A percentile compares a stretch with the other conserved stretches of the same genome.
Conservation (phyloP, 768 basidiomycete genomes). For the Dioszegia aurantiaca region DNA sequence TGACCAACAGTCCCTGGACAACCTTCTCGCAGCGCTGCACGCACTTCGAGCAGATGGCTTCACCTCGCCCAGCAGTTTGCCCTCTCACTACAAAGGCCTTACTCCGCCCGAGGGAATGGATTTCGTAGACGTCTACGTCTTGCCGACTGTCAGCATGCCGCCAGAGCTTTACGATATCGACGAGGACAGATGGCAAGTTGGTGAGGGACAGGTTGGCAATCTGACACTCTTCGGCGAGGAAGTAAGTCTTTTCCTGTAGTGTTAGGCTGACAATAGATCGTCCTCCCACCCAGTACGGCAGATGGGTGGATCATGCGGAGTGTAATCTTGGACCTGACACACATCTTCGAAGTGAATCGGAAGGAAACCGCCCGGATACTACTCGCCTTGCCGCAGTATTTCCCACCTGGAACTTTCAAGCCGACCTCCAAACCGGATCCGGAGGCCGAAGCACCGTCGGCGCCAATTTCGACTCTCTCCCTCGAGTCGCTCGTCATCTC, state of each 20-base stretch:
- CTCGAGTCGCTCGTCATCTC: conserved; percentile 85
- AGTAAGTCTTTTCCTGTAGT: conserved; percentile 52
- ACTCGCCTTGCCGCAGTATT: conserved; percentile 82
- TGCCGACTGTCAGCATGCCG: conserved; percentile 36
- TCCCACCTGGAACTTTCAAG: conserved; percentile 77
- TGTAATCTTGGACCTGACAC: conserved; percentile 69
- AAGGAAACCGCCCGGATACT: conserved; percentile 88
- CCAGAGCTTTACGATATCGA: conserved; percentile 45
- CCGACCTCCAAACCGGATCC: conserved; percentile 58
- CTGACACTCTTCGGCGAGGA: conserved; percentile 38
- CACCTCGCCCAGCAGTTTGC: conserved; percentile 58
- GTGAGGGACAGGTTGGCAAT: conserved; percentile 45
- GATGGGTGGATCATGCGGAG: conserved; percentile 76
- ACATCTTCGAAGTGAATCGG: conserved; percentile 91
- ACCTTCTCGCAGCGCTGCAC: conserved; percentile 63
- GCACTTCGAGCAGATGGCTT: conserved; percentile 65
- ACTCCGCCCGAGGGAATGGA: conserved; percentile 13
- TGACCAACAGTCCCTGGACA: conserved; percentile 67
- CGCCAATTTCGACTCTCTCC: conserved; percentile 70
- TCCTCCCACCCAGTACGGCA: conserved; percentile 70
- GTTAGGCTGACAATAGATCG: conserved; percentile 58
- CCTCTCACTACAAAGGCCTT: conserved; percentile 30
- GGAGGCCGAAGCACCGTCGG: conserved; percentile 56
- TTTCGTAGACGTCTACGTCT: conserved; percentile 26
- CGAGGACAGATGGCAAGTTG: conserved; percentile 25